Conservation (phyloP, 495 filamentous ascomycete genomes). For the Penicillium bovifimosum region DNA sequence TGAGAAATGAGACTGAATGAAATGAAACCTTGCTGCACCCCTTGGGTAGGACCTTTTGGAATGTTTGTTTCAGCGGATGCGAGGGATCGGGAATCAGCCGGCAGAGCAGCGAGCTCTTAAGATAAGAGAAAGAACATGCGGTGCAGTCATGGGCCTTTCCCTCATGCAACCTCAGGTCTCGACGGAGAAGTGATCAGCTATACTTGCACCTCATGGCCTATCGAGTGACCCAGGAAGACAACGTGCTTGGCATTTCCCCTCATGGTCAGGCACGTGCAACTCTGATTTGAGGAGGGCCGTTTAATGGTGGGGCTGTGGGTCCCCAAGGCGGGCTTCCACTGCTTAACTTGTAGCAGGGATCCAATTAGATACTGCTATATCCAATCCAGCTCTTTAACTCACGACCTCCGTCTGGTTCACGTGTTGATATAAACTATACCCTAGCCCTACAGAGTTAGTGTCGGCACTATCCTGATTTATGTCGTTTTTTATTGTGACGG, state of each 20-base stretch:
- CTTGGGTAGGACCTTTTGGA: constrained; percentile 5
- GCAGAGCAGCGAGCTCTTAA: neutral
- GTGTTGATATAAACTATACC: neutral
- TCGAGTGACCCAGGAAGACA: constrained; percentile 23
- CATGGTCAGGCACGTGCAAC: constrained; percentile 31
- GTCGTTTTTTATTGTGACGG: neutral
- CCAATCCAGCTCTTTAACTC: constrained; percentile 2
- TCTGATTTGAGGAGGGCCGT: constrained; percentile 26
- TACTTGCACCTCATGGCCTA: constrained; percentile 22
- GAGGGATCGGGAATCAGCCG: neutral
- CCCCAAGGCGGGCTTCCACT: constrained; percentile 1
- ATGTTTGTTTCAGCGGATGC: neutral
- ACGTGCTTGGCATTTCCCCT: constrained; percentile 29
- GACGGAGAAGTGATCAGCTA: constrained; percentile 13
- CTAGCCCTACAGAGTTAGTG: neutral
- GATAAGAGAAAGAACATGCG: too few relatives aligned
- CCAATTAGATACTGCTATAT: constrained; percentile 9
- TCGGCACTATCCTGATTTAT: neutral
- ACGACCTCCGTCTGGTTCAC: neutral
- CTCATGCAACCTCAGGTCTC: neutral
- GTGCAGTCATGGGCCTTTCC: neutral
- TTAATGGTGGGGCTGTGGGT: neutral
- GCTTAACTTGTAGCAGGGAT: constrained; percentile 12
- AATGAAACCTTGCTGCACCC: constrained; percentile 1
- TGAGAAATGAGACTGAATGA: neutral